These are phyloP conservation scores for Physcomitrium patens DNA, from an alignment of 225 moss, liverwort and hornwort species.

Conservation along the genomic window DNA sequence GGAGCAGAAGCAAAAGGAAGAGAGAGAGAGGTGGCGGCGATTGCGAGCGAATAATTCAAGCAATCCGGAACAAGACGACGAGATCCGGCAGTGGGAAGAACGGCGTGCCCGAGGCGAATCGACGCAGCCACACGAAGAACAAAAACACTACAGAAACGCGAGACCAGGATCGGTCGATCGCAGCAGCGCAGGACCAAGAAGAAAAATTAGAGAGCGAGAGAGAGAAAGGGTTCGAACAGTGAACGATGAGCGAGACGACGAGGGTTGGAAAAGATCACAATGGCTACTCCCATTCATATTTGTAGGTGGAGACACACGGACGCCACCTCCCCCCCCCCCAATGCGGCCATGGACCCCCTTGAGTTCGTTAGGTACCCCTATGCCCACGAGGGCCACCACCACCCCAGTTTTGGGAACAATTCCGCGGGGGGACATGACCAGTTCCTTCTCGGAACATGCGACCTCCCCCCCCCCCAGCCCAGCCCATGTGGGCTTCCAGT, in stretches of 20 bases:
- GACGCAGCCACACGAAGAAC: slow-evolving; percentile 5
- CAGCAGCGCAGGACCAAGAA: not conserved
- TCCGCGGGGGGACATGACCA: slow-evolving; percentile 6
- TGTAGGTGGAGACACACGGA: slow-evolving; percentile 28
- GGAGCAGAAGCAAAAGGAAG: not conserved
- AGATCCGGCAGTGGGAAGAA: slow-evolving; percentile 17
- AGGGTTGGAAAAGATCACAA: slow-evolving; percentile 30
- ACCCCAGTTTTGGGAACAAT: not conserved
- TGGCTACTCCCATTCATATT: not conserved
- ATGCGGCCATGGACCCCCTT: not conserved
- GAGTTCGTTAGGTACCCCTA: too few relatives aligned
- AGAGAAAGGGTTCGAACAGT: too few relatives aligned
- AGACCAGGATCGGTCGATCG: not conserved
- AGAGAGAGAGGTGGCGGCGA: not conserved
- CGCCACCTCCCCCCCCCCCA: too few relatives aligned
- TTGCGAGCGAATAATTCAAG: slow-evolving; percentile 10
- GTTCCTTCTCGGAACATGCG: slow-evolving; percentile 31
- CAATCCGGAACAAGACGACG: slow-evolving; percentile 18
- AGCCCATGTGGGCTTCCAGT: slow-evolving; percentile 30
- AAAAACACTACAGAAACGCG: not conserved
- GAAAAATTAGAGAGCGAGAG: not conserved
- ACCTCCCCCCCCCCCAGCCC: not conserved
- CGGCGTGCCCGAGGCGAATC: slow-evolving; percentile 17
- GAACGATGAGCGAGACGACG: not conserved
- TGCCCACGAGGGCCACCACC: not conserved